Evolutionary conservation across 2,329 filamentous ascomycete species (phyloP).

Genomic region (Aureobasidium sp.): DNA sequence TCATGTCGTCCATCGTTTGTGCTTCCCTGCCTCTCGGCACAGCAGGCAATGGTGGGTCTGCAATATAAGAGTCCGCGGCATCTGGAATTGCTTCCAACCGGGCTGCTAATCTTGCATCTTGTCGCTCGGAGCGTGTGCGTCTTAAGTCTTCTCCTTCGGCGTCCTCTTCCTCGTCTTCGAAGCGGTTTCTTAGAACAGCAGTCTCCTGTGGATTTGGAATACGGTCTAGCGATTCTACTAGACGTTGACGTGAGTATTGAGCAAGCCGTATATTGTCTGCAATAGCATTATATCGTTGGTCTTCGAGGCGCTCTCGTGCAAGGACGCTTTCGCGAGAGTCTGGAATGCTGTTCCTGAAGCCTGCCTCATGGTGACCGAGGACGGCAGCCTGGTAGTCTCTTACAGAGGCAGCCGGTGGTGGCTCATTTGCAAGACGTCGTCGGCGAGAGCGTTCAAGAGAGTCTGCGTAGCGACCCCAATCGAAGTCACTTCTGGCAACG

Average conservation of each 20-base stretch:
- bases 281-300: not conserved
- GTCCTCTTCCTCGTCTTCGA: not conserved
- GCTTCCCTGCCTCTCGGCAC: not conserved
- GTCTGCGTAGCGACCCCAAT: not conserved
- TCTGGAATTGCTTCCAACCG: not conserved
- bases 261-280: not conserved
- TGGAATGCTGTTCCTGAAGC: not conserved
- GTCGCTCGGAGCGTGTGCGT: not conserved
- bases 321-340: not conserved
- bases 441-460: not conserved
- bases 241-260: not conserved
- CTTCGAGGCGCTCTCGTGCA: not conserved
- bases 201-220: not conserved
- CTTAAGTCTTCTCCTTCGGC: not conserved
- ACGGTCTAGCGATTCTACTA: not conserved
- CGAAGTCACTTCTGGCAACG: not conserved
- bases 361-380: not conserved
- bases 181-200: not conserved
- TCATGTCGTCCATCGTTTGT: not conserved
- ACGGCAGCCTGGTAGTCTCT: not conserved
- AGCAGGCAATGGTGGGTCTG: not conserved
- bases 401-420: not conserved
- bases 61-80: not conserved
- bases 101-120: not conserved
- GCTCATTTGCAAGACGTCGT: not conserved